These are phyloP conservation scores for Wickerhamiella australiensis DNA, from an alignment of 805 yeast genomes.

Conservation along the genomic window DNA sequence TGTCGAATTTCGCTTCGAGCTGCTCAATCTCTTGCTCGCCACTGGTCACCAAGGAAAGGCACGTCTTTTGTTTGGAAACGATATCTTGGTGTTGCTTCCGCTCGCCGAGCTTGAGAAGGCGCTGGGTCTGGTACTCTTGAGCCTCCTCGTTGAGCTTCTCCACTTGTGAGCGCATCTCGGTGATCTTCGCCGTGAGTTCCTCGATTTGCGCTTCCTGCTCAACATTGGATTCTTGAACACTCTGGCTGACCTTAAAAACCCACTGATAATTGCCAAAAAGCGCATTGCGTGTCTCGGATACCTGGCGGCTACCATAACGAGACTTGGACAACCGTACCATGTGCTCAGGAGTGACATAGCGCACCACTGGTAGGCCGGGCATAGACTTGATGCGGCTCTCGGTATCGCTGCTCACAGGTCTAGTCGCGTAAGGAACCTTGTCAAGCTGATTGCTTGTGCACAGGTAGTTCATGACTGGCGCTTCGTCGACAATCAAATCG, in stretches of 20 bases:
- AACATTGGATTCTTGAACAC: neutral
- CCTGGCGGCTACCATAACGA: neutral
- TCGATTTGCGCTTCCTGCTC: neutral
- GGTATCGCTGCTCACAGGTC: neutral
- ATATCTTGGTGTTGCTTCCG: neutral
- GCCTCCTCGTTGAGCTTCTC: neutral
- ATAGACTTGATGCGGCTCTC: neutral
- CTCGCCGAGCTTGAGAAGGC: neutral
- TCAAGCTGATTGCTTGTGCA: neutral
- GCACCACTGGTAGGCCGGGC: neutral
- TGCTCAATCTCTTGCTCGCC: neutral
- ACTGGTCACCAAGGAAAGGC: neutral
- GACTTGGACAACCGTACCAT: neutral
- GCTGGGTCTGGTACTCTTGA: neutral
- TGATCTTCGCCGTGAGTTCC: neutral
- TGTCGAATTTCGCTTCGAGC: neutral
- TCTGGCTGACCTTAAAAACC: neutral
- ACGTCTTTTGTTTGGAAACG: neutral
- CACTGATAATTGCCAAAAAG: neutral
- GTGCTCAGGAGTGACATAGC: neutral
- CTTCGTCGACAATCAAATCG: slow-evolving; percentile 52
- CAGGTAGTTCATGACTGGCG: neutral
- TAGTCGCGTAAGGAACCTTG: neutral
- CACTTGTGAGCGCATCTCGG: neutral
- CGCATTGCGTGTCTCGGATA: neutral